Base-by-base conservation (phyloP, 441 rosid genomes). In the Hura crepitans region DNA sequence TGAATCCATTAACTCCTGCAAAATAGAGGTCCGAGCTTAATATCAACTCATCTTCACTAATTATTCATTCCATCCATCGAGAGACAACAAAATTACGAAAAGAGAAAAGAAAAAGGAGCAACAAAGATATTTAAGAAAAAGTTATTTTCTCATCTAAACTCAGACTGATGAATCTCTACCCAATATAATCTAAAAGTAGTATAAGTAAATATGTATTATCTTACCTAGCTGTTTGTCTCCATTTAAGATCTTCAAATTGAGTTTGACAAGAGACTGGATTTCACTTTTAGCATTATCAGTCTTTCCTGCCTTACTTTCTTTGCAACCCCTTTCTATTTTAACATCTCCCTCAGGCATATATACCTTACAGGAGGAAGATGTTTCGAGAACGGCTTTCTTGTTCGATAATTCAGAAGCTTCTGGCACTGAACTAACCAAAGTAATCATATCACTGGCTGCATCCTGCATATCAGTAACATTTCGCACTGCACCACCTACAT, bases 221-320 rank as follows among this genome's bases (percentile, higher is more conserved):
- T 39, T 69, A 87, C 89, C 89, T 73, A 85, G 71, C 59, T 18
- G 66, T 58, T 80, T 81, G 43, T 62, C 71, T 55, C 74, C 17
- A 66, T 77, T 75, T 66, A 85, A 75, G 57, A 81, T 74, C 82
- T 85, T 85, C 72, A 87, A 76, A 78, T 83, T 85, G 65, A 68
- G 81, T 79, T 85, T 87, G 62, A 87, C 88, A 56, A 87, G 82
- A 59, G 85, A 78, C 53, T 73, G 88, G 58, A 85, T 82, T 75
- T 82, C 90, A 42, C 76, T 76, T 73, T 85, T 81, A 31, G 81
- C 85, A 66, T 43, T 66, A 3, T 74, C 78, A 22, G 65, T 62
- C 58, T 60, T 50, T 61, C 61, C 63, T n/a, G 28, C 57, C 68
- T 67, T 69, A 14, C 72, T 59, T 47, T 60, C 59, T 0, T 65